These are phyloP conservation scores for Dryas integrifolia DNA, from an alignment of 331 rosid species.

Conservation along the genomic window DNA sequence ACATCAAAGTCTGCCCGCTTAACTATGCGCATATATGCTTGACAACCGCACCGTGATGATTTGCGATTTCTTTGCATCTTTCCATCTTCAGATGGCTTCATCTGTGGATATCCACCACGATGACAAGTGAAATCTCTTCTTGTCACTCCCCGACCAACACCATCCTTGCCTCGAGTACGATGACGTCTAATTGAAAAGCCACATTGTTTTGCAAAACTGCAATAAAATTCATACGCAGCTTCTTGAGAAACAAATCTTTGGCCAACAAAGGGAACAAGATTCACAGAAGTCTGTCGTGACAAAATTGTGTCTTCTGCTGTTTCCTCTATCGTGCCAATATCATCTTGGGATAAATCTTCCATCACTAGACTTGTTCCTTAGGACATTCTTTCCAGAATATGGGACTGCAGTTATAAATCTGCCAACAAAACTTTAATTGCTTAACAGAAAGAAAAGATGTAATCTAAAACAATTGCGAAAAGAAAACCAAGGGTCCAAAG, in stretches of 20 bases:
- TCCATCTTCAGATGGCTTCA: constrained; percentile 75
- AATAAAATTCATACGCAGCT: constrained; percentile 85
- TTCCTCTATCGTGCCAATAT: constrained; percentile 63
- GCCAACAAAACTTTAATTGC: constrained; percentile 15
- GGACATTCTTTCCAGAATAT: constrained; percentile 41
- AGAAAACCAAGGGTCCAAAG: background rate
- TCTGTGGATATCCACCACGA: constrained; percentile 81
- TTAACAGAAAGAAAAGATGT: constrained; percentile 6
- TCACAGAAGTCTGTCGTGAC: constrained; percentile 77
- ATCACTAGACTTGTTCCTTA: constrained; percentile 57
- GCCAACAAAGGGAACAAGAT: constrained; percentile 75
- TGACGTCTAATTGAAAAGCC: constrained; percentile 87
- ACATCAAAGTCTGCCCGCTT: constrained; percentile 75
- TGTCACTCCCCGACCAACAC: constrained; percentile 85
- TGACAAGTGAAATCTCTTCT: constrained; percentile 89
- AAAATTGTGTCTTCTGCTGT: constrained; percentile 60
- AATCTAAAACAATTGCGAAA: background rate
- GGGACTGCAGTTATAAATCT: constrained; percentile 27
- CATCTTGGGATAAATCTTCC: constrained; percentile 79
- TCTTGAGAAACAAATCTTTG: constrained; percentile 83
- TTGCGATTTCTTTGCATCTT: constrained; percentile 84
- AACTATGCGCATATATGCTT: constrained; percentile 80
- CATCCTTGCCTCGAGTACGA: constrained; percentile 88
- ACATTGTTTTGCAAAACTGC: constrained; percentile 78
- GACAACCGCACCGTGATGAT: constrained; percentile 83